These are phyloP conservation scores for Fusarium haematococcum DNA, from an alignment of 2,329 filamentous ascomycete genomes.

Conservation along the genomic window DNA sequence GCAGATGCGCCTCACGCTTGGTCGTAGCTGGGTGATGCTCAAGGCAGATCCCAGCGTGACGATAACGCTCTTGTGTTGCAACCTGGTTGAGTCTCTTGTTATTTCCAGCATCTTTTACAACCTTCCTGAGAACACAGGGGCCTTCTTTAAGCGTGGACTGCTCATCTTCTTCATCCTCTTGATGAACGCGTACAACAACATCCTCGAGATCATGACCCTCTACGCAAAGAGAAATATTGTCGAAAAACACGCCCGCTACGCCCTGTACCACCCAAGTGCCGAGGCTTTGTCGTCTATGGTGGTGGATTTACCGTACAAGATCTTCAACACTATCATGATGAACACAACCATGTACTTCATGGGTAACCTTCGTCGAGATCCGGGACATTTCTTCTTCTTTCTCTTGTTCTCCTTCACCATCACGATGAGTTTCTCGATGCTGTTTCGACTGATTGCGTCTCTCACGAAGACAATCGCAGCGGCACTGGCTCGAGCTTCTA, in stretches of 20 bases:
- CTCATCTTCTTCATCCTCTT: constrained; percentile 38
- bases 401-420: constrained; percentile 62
- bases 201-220: constrained; percentile 42
- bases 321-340: constrained; percentile 53
- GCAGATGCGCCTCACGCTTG: constrained; percentile 31
- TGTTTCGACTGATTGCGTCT: constrained; percentile 59
- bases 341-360: constrained; percentile 70
- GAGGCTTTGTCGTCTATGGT: constrained; percentile 43
- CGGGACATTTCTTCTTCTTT: constrained; percentile 63
- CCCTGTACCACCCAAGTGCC: constrained; percentile 48
- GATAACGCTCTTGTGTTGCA: constrained; percentile 33
- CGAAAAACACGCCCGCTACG: constrained; percentile 51
- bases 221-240: constrained; percentile 48
- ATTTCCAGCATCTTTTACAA: constrained; percentile 42
- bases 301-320: constrained; percentile 40
- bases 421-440: constrained; percentile 72
- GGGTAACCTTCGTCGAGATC: constrained; percentile 70
- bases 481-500: constrained; percentile 41
- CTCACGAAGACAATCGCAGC: constrained; percentile 42
- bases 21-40: constrained; percentile 38
- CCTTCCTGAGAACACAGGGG: constrained; percentile 8
- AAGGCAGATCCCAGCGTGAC: constrained; percentile 39
- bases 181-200: constrained; percentile 41
- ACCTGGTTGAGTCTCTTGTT: constrained; percentile 37
- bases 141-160: constrained; percentile 20